Conservation (phyloP, 139 green algal genomes). For the Chlamydomonas eustigma region DNA sequence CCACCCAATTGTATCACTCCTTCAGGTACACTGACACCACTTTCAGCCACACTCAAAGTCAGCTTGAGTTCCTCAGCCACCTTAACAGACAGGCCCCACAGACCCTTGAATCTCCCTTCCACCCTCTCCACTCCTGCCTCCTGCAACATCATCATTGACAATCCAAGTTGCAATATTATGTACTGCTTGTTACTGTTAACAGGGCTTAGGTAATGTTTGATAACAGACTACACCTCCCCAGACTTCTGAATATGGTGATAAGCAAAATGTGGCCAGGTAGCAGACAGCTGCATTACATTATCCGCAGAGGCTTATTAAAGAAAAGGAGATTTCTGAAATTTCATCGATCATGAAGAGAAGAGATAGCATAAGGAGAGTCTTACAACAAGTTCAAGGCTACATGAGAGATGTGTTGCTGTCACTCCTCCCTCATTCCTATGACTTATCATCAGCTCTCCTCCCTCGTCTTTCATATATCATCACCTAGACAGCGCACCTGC, state of each 20-base stretch:
- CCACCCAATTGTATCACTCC: conserved; percentile 27
- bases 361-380: background rate
- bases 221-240: background rate
- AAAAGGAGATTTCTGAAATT: no score
- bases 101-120: background rate
- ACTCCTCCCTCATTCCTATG: no score
- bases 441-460: background rate
- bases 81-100: background rate
- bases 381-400: background rate
- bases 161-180: background rate
- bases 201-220: background rate
- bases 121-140: no score
- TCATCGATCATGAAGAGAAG: background rate
- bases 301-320: no score
- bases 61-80: no score
- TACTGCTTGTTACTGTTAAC: background rate
- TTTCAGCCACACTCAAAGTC: conserved; percentile 22
- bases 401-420: no score
- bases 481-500: background rate
- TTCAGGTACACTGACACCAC: conserved; percentile 13
- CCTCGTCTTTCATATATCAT: background rate
- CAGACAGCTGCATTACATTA: background rate
- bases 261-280: background rate
- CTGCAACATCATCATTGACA: background rate
- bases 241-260: background rate